Percentiles rank a stretch among this genome's conserved stretches.
These are phyloP conservation scores for Fusarium chlamydosporum DNA, from an alignment of 2,329 filamentous ascomycete genomes.

Conservation along the genomic window DNA sequence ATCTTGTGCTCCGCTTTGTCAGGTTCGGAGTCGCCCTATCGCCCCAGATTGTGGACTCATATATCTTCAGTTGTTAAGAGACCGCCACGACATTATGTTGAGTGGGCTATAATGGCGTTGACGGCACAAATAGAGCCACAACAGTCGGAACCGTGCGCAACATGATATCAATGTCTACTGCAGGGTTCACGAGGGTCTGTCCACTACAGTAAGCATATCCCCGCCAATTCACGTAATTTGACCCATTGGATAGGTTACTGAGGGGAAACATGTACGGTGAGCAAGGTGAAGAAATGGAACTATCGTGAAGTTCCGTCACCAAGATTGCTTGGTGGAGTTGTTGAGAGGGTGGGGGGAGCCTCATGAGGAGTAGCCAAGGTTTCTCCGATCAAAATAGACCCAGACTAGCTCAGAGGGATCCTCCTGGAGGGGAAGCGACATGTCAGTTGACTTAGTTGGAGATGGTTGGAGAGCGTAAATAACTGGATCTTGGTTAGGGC, in stretches of 20 bases:
- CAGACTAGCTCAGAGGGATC: slow-evolving; percentile 6
- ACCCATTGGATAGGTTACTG: slow-evolving; percentile 4
- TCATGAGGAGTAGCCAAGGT: slow-evolving; percentile 31
- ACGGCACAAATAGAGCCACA: slow-evolving; percentile 14
- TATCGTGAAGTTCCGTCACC: slow-evolving; percentile 44
- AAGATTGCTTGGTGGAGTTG: slow-evolving; percentile 43
- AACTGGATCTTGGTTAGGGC: slow-evolving; percentile 7
- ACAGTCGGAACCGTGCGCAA: slow-evolving; percentile 46
- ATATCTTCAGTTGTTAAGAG: neutral
- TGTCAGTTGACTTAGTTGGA: slow-evolving; percentile 15
- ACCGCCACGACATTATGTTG: neutral
- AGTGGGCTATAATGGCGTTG: neutral
- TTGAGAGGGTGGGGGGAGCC: slow-evolving; percentile 38
- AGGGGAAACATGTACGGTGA: slow-evolving; percentile 12
- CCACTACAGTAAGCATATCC: slow-evolving; percentile 30
- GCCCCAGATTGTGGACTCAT: slow-evolving; percentile 18
- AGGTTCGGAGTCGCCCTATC: slow-evolving; percentile 8
- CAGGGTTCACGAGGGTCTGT: slow-evolving; percentile 25
- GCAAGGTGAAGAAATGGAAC: slow-evolving; percentile 28
- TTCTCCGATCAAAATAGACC: slow-evolving; percentile 28
- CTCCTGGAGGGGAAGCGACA: slow-evolving; percentile 4
- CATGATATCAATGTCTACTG: slow-evolving; percentile 32
- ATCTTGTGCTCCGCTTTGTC: slow-evolving; percentile 1
- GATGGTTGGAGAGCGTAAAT: slow-evolving; percentile 26
- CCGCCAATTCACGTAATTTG: slow-evolving; percentile 23